Percentiles rank a stretch among this genome's conserved stretches.
These are phyloP conservation scores for Selaginella tamariscina DNA, from an alignment of 75 land plant genomes.

Conservation along the genomic window DNA sequence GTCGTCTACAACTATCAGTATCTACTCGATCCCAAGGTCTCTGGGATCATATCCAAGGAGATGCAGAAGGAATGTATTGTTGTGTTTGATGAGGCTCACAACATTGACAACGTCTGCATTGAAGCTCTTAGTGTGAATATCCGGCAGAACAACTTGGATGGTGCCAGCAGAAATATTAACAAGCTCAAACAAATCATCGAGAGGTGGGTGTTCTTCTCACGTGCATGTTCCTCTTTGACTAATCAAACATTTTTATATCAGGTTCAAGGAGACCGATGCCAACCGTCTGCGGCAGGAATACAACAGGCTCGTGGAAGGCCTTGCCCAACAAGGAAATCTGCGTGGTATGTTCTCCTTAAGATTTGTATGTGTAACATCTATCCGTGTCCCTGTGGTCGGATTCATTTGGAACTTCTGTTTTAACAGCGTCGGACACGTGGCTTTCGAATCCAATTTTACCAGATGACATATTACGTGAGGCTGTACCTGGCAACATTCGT, in stretches of 20 bases:
- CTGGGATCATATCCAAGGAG: conserved; percentile 89
- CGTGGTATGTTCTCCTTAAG: conserved; percentile 58
- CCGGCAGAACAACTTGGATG: conserved; percentile 79
- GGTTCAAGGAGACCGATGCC: conserved; percentile 97
- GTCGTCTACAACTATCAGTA: conserved; percentile 97
- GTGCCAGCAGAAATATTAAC: conserved; percentile 74
- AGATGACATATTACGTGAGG: conserved; percentile 86
- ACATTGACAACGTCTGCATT: conserved; percentile 97
- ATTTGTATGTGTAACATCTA: no score
- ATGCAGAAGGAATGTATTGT: conserved; percentile 95
- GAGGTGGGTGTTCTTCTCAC: conserved; percentile 34
- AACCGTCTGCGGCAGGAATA: conserved; percentile 76
- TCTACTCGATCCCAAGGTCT: conserved; percentile 93
- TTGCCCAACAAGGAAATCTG: conserved; percentile 80
- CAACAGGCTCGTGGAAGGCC: conserved; percentile 85
- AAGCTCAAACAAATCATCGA: conserved; percentile 66
- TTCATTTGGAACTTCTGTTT: no score
- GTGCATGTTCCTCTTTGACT: background rate
- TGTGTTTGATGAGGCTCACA: conserved; percentile 98
- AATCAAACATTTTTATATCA: conserved; percentile 17
- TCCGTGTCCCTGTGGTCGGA: no score
- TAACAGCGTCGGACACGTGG: conserved; percentile 70
- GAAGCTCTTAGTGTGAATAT: conserved; percentile 97
- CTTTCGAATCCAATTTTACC: conserved; percentile 87
- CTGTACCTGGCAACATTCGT: conserved; percentile 95